A percentile compares a stretch with the other conserved stretches of the same genome.
Evolutionary conservation across 73 alveolate species (phyloP).

Genomic region (Paramecium sexaurelia): DNA sequence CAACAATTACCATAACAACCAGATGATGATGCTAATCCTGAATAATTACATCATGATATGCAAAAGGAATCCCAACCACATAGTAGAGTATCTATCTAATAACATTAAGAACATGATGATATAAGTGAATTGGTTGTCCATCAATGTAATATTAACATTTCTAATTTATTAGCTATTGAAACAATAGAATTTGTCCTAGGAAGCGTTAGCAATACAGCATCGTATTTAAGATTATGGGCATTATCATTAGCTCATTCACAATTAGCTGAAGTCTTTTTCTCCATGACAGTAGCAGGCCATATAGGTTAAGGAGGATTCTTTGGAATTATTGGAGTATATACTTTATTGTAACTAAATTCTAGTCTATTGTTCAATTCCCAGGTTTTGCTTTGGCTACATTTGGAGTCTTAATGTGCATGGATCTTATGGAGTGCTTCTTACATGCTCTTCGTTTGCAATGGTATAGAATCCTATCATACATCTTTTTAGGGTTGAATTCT

Average conservation of each 20-base stretch:
- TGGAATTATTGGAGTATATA: conserved; percentile 54
- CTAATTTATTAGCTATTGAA: conserved; percentile 70
- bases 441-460: conserved; percentile 96
- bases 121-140: conserved; percentile 92
- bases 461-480: not conserved
- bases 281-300: conserved; percentile 74
- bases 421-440: conserved; percentile 94
- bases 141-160: conserved; percentile 71
- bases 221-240: conserved; percentile 96
- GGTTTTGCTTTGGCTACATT: conserved; percentile 76
- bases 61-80: conserved; percentile 28
- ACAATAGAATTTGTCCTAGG: conserved; percentile 94
- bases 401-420: conserved; percentile 95
- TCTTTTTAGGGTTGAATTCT: conserved; percentile 87
- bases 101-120: conserved; percentile 64
- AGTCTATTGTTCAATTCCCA: conserved; percentile 54
- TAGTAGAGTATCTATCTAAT: not conserved
- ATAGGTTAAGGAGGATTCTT: conserved; percentile 68
- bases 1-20: not conserved
- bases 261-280: conserved; percentile 79
- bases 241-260: conserved; percentile 86
- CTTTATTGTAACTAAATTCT: not conserved
- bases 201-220: conserved; percentile 92
- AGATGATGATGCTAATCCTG: not conserved
- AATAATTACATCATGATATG: not conserved